Percentiles rank a stretch among this genome's conserved stretches.
Conservation (phyloP, 2,329 filamentous ascomycete genomes). For the Fusarium papillatum region DNA sequence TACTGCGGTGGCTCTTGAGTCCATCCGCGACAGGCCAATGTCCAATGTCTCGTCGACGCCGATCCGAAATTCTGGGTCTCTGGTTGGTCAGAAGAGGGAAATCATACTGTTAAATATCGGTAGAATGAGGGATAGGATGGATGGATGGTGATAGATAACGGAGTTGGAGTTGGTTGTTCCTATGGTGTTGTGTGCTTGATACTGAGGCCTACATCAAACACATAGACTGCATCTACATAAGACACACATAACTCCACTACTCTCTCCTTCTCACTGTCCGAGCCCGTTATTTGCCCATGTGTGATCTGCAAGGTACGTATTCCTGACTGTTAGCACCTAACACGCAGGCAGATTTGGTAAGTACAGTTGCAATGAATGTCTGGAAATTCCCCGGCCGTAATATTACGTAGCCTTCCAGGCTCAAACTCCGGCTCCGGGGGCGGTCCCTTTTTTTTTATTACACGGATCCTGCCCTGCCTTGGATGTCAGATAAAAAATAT, state of each 20-base stretch:
- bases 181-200: background rate
- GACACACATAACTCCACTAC: background rate
- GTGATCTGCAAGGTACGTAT: background rate
- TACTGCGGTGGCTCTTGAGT: slow-evolving; percentile 45
- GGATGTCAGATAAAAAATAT: background rate
- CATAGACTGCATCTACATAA: background rate
- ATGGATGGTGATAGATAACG: slow-evolving; percentile 1
- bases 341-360: background rate
- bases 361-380: background rate
- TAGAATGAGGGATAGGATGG: background rate
- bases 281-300: background rate
- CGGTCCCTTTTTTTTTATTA: background rate
- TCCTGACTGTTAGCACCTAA: background rate
- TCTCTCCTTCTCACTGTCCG: background rate
- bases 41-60: slow-evolving; percentile 47
- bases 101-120: background rate
- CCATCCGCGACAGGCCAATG: slow-evolving; percentile 38
- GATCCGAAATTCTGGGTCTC: slow-evolving; percentile 40
- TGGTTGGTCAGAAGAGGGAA: slow-evolving; percentile 35
- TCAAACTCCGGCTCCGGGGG: background rate
- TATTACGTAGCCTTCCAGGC: slow-evolving; percentile 5
- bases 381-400: slow-evolving; percentile 9
- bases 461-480: background rate
- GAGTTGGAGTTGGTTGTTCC: slow-evolving; percentile 9
- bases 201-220: background rate